Conservation (phyloP, 768 basidiomycete species). For the Psilocybe cubensis region DNA sequence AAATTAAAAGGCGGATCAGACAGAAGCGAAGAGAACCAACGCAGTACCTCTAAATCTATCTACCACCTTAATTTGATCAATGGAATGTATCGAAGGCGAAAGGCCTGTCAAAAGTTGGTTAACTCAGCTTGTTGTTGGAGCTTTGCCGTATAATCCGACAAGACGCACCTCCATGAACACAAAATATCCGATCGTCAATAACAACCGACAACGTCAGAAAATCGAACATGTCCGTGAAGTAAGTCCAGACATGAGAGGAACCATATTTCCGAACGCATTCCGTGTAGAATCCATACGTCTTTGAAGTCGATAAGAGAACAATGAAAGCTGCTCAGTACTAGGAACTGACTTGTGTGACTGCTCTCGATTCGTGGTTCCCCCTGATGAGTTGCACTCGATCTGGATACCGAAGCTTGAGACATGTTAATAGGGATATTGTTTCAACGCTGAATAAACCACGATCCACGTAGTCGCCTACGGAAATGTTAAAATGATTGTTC, state of each 20-base stretch:
- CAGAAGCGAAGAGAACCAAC: conserved; percentile 11
- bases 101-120: conserved; percentile 58
- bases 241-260: conserved; percentile 95
- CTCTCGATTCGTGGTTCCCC: conserved; percentile 97
- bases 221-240: conserved; percentile 99
- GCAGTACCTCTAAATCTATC: conserved; percentile 92
- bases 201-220: conserved; percentile 97
- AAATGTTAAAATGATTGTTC: conserved; percentile 13
- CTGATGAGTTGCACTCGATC: conserved; percentile 95
- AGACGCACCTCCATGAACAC: conserved; percentile 90
- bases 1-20: conserved; percentile 21
- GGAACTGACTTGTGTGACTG: conserved; percentile 90
- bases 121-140: background rate
- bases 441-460: conserved; percentile 97
- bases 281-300: conserved; percentile 99
- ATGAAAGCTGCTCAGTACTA: conserved; percentile 13
- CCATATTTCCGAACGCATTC: conserved; percentile 99
- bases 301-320: conserved; percentile 31
- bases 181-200: conserved; percentile 99
- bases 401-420: conserved; percentile 95
- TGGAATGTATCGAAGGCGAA: conserved; percentile 97
- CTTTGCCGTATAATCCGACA: background rate
- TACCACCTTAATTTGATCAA: conserved; percentile 99
- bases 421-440: conserved; percentile 95
- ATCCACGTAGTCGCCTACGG: conserved; percentile 97